Conservation (phyloP, 192 early-diverging fungal genomes). For the Tieghemiomyces parasiticus region DNA sequence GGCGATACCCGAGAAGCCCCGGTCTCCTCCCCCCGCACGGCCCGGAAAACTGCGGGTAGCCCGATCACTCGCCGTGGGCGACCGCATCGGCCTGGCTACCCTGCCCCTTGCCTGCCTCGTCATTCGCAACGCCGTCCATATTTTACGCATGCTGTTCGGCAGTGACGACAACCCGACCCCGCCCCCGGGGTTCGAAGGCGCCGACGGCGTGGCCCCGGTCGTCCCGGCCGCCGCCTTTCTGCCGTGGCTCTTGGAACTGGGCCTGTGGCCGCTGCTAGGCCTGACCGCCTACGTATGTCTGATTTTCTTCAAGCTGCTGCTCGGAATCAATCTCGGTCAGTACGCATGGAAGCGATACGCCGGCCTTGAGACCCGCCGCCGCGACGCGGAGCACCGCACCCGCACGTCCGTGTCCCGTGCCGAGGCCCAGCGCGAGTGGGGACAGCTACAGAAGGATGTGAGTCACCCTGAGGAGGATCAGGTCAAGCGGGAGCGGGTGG, state of each 20-base stretch:
- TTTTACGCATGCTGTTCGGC: conserved; percentile 7
- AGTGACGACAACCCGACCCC: background rate
- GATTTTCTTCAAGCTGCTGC: conserved; percentile 55
- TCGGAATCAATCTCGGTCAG: conserved; percentile 59
- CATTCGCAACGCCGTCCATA: conserved; percentile 8
- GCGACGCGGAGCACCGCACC: conserved; percentile 19
- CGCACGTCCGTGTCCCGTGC: conserved; percentile 23
- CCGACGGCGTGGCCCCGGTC: background rate
- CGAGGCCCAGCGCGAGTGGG: conserved; percentile 24
- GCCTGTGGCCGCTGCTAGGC: conserved; percentile 22
- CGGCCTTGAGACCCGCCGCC: conserved; percentile 36
- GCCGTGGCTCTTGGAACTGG: conserved; percentile 24
- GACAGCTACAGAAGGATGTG: conserved; percentile 6
- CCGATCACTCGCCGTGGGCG: conserved; percentile 28
- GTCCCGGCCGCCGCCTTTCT: conserved; percentile 14
- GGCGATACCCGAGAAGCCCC: conserved; percentile 6
- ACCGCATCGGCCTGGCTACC: conserved; percentile 26
- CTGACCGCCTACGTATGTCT: conserved; percentile 36
- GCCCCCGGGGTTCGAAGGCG: conserved; percentile 4
- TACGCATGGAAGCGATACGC: conserved; percentile 50
- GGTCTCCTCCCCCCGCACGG: conserved; percentile 15
- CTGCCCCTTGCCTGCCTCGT: conserved; percentile 21
- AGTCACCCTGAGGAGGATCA: conserved; percentile 16
- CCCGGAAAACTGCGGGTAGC: conserved; percentile 23
- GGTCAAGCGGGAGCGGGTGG: conserved; percentile 27